Base-by-base conservation (phyloP, 352 stramenopile species). In the Globisporangium okanoganense region DNA sequence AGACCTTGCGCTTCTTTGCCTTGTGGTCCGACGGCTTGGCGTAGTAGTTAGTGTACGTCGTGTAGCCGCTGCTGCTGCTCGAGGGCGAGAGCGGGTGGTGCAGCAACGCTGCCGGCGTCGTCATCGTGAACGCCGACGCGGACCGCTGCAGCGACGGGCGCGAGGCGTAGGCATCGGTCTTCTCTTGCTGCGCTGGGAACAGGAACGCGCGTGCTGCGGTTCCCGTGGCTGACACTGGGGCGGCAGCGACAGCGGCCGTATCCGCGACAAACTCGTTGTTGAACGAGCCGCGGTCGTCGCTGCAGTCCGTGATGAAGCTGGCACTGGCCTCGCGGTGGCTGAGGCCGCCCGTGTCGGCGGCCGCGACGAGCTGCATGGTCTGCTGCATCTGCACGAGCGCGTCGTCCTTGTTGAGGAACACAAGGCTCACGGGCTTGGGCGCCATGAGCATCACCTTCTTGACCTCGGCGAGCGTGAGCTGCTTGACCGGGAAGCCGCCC, bases 381-480 rank as follows among this genome's bases (percentile, higher is more conserved):
- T 79, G 58, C 25, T 80, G 47, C 41, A 83, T 66, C 20, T 35
- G 38, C 16, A 41, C 43, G 18, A 48, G 31, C 0, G 22, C 60
- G 27, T 82, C 68, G 38, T 83, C 75, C 36, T 70, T 64, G 63
- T 86, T 87, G n/a, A 89, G 56, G 62, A 92, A 92, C 54, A 92
- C 80, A 50, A 92, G 76, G 49, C 80, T 90, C 67, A 92, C 78
- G 33, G 82, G 82, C 62, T 90, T 90, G 29, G 80, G 79, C 5
- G 81, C 81, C 58, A 73, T 57, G 16, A 89, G 69, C 78, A 92
- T 90, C 49, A 92, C 71, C 62, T 89, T 88, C 69, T 92, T 92
- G 18, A 92, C 77, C 55, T 88, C 82, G 38, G 69, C 59, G 9
- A 90, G 70, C 45, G 78, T 90, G 43, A 92, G 70, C 18, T 82